Evolutionary conservation across 306 rosid genomes (phyloP).

Genomic region (Casuarina equisetifolia): DNA sequence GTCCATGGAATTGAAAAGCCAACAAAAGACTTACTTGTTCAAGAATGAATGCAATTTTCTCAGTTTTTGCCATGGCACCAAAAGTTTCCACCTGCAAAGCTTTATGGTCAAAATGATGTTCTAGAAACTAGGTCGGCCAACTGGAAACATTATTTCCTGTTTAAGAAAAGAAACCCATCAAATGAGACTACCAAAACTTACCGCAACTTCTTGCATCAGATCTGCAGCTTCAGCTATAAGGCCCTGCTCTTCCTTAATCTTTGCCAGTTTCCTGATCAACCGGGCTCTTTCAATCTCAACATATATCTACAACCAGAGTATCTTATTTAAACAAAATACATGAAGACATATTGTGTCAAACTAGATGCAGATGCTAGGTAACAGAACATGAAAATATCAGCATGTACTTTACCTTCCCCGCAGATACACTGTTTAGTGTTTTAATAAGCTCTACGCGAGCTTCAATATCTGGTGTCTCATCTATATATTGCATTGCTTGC

Average conservation of each 20-base stretch:
- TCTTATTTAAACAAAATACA: neutral
- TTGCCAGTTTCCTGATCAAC: constrained; percentile 79
- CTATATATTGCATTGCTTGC: constrained; percentile 93
- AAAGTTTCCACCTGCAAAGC: constrained; percentile 82
- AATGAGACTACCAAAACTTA: constrained; percentile 39
- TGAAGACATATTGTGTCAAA: neutral
- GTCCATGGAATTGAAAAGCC: too few species aligned
- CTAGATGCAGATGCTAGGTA: neutral
- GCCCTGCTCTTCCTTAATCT: constrained; percentile 90
- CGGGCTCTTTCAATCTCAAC: constrained; percentile 89
- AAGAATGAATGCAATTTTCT: constrained; percentile 87
- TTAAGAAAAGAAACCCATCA: neutral
- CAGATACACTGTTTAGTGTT: constrained; percentile 76
- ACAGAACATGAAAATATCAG: constrained; percentile 2
- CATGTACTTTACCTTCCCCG: constrained; percentile 69
- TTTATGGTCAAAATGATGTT: constrained; percentile 18
- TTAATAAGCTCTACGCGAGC: constrained; percentile 78
- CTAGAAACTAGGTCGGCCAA: neutral
- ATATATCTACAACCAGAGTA: constrained; percentile 52
- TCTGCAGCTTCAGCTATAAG: constrained; percentile 94
- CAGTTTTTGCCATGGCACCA: constrained; percentile 95
- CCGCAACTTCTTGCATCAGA: constrained; percentile 98
- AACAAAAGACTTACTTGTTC: constrained; percentile 60
- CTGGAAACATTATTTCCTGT: too few species aligned
- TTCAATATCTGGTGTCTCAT: constrained; percentile 78